These are phyloP conservation scores for Biscogniauxia marginata DNA, from an alignment of 2,329 filamentous ascomycete species.

Conservation along the genomic window DNA sequence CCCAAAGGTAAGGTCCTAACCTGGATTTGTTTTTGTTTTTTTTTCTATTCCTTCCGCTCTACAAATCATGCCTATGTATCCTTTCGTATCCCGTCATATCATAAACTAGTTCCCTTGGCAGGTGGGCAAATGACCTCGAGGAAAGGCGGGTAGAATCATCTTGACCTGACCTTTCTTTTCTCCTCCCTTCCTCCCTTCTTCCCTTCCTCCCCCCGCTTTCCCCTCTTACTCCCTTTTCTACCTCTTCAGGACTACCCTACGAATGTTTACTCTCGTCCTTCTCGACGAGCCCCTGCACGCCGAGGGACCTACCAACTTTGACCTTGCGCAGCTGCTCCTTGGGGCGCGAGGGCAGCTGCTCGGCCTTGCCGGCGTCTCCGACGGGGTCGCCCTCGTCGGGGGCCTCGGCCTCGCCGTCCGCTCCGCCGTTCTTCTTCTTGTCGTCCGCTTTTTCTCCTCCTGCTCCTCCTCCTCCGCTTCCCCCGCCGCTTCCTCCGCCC, in stretches of 20 bases:
- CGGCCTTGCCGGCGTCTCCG: constrained; percentile 61
- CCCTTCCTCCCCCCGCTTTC: neutral
- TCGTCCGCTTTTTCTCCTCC: constrained; percentile 35
- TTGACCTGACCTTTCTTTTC: neutral
- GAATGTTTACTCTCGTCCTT: constrained; percentile 59
- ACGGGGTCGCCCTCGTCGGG: constrained; percentile 67
- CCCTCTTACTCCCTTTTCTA: no score
- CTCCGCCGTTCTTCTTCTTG: constrained; percentile 42
- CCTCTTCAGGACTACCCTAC: no score
- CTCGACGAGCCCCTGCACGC: constrained; percentile 77
- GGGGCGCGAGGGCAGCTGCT: constrained; percentile 21
- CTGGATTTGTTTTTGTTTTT: no score
- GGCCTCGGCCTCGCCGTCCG: constrained; percentile 36
- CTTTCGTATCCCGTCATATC: no score
- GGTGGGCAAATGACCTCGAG: no score
- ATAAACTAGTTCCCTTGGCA: no score
- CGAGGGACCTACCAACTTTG: constrained; percentile 76
- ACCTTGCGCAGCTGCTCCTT: constrained; percentile 73
- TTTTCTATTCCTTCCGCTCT: no score
- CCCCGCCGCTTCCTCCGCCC: no score
- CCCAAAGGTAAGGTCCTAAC: no score
- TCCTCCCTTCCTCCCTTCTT: neutral
- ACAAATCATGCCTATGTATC: no score
- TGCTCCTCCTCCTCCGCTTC: constrained; percentile 44
- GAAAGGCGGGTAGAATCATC: no score